Evolutionary conservation across 768 basidiomycete species (phyloP), one percentile per base, ranked within the genome.

Genomic region (Mrakia frigida): DNA sequence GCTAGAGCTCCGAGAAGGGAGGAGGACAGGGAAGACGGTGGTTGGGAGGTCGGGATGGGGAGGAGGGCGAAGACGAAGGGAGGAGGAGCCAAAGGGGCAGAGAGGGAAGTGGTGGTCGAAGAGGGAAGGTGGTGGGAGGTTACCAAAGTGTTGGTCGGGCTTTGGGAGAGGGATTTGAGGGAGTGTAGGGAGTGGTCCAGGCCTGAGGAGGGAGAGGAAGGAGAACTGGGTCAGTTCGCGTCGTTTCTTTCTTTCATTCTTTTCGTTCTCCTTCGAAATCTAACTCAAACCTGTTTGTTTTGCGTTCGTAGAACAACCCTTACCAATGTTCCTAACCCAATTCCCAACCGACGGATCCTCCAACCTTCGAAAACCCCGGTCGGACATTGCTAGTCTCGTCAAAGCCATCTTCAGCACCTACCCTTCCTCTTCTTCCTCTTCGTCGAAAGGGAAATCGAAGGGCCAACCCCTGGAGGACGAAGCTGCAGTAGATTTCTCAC

Each of bases 101-200:
- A 21, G 35, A 65, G 23, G 65, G 65, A 35, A 2, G 39, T 21
- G 37, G 43, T 21, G 10, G 39, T 68, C 9, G 65, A 68, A 25
- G 65, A 68, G 65, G 65, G 43, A 1, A 68, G 18, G 4, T 68
- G 65, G 65, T 68, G 65, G 65, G 37, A 68, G 39, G 65, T 68
- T 11, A 68, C 65, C 3, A n/a, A 37, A 10, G 18, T 68, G 10
- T 13, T 68, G 21, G 37, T 68, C 39, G 65, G 37, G 37, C 39
- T 68, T 3, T 68, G 65, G 65, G 65, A 68, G 37, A 37, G 65
- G 10, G 65, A 68, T 68, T 39, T 68, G 37, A 68, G 65, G 39
- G 65, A 68, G 25, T 18, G 18, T 18, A 39, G 65, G 39, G 65
- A 68, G 37, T 68, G 65, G 65, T 16, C 1, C 31, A 21, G 21